Percentiles rank a stretch among this genome's conserved stretches.
Evolutionary conservation across 2,329 filamentous ascomycete species (phyloP).

Genomic region (Mycosphaerella arachidis): DNA sequence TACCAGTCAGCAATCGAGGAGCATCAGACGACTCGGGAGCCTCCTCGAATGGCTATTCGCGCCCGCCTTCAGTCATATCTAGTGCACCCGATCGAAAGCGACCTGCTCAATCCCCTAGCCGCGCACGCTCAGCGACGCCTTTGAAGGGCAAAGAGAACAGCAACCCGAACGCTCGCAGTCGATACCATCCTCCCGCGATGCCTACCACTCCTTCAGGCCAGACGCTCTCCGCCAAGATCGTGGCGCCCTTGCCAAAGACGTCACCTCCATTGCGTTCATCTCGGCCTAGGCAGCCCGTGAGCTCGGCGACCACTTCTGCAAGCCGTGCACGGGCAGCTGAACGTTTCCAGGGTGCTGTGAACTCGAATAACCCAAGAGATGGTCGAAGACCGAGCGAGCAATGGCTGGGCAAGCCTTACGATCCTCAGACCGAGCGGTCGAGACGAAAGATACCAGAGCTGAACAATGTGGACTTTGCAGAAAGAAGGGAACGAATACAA

Average conservation of each 20-base stretch:
- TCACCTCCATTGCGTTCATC: constrained; percentile 79
- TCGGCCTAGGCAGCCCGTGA: constrained; percentile 73
- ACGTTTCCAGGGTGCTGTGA: constrained; percentile 43
- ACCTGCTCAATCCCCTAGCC: constrained; percentile 29
- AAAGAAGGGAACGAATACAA: constrained; percentile 74
- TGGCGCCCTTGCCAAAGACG: constrained; percentile 63
- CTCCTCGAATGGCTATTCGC: constrained; percentile 21
- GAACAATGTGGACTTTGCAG: constrained; percentile 78
- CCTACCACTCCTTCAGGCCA: constrained; percentile 26
- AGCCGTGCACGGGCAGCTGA: constrained; percentile 64
- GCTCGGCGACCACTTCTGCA: constrained; percentile 65
- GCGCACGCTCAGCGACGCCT: constrained; percentile 12
- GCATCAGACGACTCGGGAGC: constrained; percentile 31
- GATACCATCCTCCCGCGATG: constrained; percentile 34
- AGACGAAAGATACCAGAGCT: constrained; percentile 54
- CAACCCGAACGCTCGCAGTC: constrained; percentile 22
- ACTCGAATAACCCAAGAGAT: constrained; percentile 26
- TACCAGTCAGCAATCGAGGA: constrained; percentile 31
- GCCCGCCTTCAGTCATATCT: constrained; percentile 28
- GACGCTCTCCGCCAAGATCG: constrained; percentile 66
- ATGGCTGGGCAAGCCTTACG: constrained; percentile 72
- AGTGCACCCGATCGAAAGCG: constrained; percentile 22
- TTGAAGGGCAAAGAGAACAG: constrained; percentile 27
- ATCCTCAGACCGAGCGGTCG: constrained; percentile 55
- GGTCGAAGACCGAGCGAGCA: constrained; percentile 45